Evolutionary conservation across 179 eudicot species (phyloP), one percentile per base, ranked within the genome.

Genomic region (Carnegiea gigantea): DNA sequence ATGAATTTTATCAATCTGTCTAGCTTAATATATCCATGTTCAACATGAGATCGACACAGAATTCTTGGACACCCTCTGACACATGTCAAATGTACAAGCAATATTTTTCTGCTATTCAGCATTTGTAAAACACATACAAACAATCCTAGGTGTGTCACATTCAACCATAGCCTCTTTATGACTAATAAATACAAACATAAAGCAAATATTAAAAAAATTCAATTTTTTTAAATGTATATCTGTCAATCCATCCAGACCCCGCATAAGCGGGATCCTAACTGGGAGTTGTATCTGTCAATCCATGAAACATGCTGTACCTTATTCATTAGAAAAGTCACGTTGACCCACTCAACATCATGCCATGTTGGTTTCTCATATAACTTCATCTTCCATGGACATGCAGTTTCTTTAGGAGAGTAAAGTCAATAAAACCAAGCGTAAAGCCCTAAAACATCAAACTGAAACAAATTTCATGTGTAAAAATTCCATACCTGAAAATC

Each of bases 201-300:
- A 14, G 17, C n/a, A 54, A 17, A 54, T 17, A 54, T 54, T 1
- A 54, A 54, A 15, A 12, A 54, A 17, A 28, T 54, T 3, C 3
- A 54, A 15, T 2, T 54, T 54, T 18, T 54, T 54, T 54, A 15
- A 54, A 54, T 54, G 21, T 4, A 54, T 12, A 54, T 17, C 5
- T 54, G 60, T 38, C 20, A 28, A 28, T 28, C 30, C 30, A 28
- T 28, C 1, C 30, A 28, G 87, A 97, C 98, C 86, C 92, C 89
- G 86, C 90, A 1, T 89, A 76, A 88, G 86, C 76, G 88, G 85
- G 73, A 88, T 60, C 30, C 30, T 28, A 0, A 28, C 30, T 28
- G 0, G 30, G 1, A 28, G 30, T 28, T 28, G 30, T 28, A 28
- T 28, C 30, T 28, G 30, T 28, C 60, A 15, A 28, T 28, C 30